These are phyloP conservation scores for Xylaria arbuscula DNA, from an alignment of 2,329 filamentous ascomycete species.

Conservation along the genomic window DNA sequence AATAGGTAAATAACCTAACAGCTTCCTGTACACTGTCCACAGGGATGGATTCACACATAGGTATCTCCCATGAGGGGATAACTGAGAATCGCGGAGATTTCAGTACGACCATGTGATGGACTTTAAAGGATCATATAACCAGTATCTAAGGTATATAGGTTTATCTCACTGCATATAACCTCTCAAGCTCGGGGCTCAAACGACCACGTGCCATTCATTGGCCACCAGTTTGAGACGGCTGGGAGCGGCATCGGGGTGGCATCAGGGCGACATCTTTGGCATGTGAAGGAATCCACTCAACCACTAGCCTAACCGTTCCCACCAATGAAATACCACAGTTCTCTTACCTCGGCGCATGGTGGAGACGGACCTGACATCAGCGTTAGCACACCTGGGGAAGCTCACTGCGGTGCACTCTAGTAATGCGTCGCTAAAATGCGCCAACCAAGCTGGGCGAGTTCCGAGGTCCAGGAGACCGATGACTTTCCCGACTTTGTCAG, in stretches of 20 bases:
- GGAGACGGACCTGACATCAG: constrained; percentile 40
- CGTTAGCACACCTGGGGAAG: constrained; percentile 34
- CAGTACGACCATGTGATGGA: too few species aligned
- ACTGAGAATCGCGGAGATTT: too few species aligned
- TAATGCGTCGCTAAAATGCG: constrained; percentile 15
- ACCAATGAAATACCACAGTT: constrained; percentile 29
- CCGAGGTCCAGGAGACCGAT: constrained; percentile 38
- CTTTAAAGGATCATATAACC: too few species aligned
- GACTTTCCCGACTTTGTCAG: constrained; percentile 21
- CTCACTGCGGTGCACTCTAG: constrained; percentile 13
- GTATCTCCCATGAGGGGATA: too few species aligned
- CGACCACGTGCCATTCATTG: constrained; percentile 4
- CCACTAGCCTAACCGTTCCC: neutral
- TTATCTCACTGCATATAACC: too few species aligned
- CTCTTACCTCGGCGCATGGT: constrained; percentile 38
- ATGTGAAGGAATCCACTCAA: constrained; percentile 36
- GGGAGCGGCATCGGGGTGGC: constrained; percentile 2
- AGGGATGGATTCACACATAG: too few species aligned
- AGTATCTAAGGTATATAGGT: too few species aligned
- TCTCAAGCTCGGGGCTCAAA: neutral
- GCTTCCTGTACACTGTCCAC: too few species aligned
- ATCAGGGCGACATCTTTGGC: constrained; percentile 23
- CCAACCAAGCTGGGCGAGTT: constrained; percentile 32
- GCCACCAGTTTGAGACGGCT: constrained; percentile 5
- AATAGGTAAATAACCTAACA: too few species aligned